These are phyloP conservation scores for Hypholoma sublateritium DNA, from an alignment of 768 basidiomycete species.

Conservation along the genomic window DNA sequence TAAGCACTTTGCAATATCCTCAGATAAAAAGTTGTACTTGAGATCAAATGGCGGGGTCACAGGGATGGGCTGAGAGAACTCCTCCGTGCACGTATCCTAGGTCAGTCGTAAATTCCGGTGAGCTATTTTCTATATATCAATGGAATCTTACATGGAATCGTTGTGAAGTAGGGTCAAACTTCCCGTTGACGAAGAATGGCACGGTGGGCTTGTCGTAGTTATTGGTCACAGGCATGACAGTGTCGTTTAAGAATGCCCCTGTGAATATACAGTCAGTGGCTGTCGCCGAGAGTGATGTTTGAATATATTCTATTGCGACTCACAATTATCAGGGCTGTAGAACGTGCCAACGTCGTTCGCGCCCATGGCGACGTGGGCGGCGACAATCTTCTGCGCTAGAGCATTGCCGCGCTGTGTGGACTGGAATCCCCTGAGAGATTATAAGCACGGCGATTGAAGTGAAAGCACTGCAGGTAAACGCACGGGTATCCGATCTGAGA, in stretches of 20 bases:
- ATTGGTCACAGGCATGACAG: conserved; percentile 34
- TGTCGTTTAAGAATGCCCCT: conserved; percentile 51
- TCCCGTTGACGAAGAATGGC: conserved; percentile 43
- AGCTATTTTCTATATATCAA: no score
- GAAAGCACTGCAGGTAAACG: conserved; percentile 17
- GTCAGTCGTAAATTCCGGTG: not conserved
- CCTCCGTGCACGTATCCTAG: conserved; percentile 44
- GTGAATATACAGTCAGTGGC: not conserved
- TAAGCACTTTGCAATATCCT: not conserved
- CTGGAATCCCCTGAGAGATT: conserved; percentile 48
- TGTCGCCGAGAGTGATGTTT: no score
- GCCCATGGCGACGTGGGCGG: conserved; percentile 46
- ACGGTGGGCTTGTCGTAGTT: conserved; percentile 46
- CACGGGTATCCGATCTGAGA: conserved; percentile 50
- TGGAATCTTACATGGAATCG: conserved; percentile 40
- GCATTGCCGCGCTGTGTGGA: conserved; percentile 53
- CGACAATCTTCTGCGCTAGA: conserved; percentile 59
- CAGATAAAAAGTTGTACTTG: conserved; percentile 22
- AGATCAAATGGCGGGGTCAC: conserved; percentile 43
- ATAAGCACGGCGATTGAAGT: not conserved
- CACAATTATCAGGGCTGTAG: conserved; percentile 57
- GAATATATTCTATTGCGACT: no score
- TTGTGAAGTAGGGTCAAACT: conserved; percentile 44
- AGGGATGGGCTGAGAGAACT: conserved; percentile 39
- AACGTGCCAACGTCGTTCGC: conserved; percentile 34